Conservation (phyloP, 2,329 filamentous ascomycete genomes). For the Penicillium thymicola region DNA sequence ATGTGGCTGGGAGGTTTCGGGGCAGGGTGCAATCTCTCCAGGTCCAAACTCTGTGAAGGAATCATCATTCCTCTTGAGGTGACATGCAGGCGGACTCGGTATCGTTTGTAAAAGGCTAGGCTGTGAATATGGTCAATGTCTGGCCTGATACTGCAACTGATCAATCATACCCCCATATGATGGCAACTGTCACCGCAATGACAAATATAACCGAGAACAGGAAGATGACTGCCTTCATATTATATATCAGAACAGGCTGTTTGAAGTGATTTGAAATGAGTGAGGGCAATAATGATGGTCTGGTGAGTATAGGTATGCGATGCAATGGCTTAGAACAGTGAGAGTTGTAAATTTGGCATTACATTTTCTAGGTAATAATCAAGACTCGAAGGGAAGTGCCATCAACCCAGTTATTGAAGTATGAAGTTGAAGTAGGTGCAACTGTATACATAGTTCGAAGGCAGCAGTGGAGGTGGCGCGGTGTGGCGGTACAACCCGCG, state of each 20-base stretch:
- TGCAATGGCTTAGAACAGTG: background rate
- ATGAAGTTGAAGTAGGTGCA: background rate
- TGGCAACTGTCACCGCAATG: constrained; percentile 8
- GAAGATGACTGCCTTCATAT: constrained; percentile 14
- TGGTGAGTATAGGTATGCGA: background rate
- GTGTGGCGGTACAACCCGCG: constrained; percentile 3
- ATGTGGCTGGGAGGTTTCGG: background rate
- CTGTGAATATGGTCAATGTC: background rate
- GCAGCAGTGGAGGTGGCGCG: constrained; percentile 1
- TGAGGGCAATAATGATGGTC: background rate
- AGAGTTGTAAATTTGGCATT: background rate
- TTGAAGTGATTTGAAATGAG: background rate
- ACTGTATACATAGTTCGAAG: background rate
- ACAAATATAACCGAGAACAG: constrained; percentile 13
- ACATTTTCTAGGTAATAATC: background rate
- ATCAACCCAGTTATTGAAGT: background rate
- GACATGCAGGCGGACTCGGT: constrained; percentile 16
- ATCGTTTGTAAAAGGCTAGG: constrained; percentile 13
- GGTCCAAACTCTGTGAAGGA: constrained; percentile 3
- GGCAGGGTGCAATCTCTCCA: background rate
- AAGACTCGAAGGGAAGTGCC: background rate
- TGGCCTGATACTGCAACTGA: background rate
- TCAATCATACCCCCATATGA: constrained; percentile 11
- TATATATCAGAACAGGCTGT: background rate
- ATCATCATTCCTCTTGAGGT: constrained; percentile 2